Base-by-base conservation (phyloP, 768 basidiomycete species). In the Crassisporium funariophilum region DNA sequence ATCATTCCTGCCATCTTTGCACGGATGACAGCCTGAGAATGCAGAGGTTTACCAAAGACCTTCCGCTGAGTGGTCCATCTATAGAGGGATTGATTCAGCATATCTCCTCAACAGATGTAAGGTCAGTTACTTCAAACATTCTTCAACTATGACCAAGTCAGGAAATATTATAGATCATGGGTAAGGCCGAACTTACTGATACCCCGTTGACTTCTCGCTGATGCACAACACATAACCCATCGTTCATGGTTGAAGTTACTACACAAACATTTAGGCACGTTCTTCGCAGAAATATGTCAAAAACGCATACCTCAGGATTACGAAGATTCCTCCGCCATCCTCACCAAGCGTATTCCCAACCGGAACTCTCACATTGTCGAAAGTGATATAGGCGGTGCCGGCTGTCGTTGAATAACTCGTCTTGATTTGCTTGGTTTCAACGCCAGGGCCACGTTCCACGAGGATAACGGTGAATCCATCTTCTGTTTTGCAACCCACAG, bases 211-310 rank as follows among this genome's bases (percentile, higher is more conserved):
- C 73, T 70, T 47, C 88, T 75, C n/a, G 85, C 85, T 23, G 81
- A 82, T 17, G 76, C 65, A 51, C 87, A 86, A 59, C 80, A 84
- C 86, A 94, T 94, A 20, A 90, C 88, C 91, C 90, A 95, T 54
- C 88, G 86, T 62, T 94, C 93, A 65, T 95, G 92, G 63, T 95
- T 95, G 72, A 95, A 97, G 70, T 95, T 98, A 48, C 88, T 73
- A 61, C 21, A 4, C 29, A 19, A 9, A 2, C n/a, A 0, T 24
- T 29, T 42, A 33, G 49, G 20, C 9, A 21, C 19, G 12, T 7
- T 15, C 22, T 36, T 13, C n/a, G 17, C 13, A 4, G 3, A 9
- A 20, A 2, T 9, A 21, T 39, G 20, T 16, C n/a, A 25, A 9
- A 33, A 12, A n/a, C 10, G 22, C 16, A 22, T 46, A 62, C 61